Conservation (phyloP, 345 rosid genomes). For the Pseudoturritis turrita region DNA sequence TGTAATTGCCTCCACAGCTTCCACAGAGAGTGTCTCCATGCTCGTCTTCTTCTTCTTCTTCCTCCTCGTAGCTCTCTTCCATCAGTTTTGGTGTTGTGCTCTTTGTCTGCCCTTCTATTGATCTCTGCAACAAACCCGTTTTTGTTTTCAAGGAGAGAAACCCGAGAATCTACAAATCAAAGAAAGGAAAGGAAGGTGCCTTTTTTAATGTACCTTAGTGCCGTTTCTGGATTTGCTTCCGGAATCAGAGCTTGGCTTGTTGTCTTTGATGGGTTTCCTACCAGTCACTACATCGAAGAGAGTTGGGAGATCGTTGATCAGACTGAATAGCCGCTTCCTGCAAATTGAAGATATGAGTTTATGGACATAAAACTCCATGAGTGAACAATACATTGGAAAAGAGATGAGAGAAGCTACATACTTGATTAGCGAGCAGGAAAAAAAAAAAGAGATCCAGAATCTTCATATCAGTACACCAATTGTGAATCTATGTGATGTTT, state of each 20-base stretch:
- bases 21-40: slow-evolving; percentile 73
- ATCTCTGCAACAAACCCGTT: slow-evolving; percentile 39
- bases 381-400: not conserved
- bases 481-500: not conserved
- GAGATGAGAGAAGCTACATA: not conserved
- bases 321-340: slow-evolving; percentile 90
- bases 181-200: not conserved
- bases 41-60: slow-evolving; percentile 71
- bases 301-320: slow-evolving; percentile 90
- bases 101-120: slow-evolving; percentile 62
- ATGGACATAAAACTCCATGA: not conserved
- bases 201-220: slow-evolving; percentile 42
- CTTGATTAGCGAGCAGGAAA: not conserved
- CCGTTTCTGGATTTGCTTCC: slow-evolving; percentile 70
- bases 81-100: slow-evolving; percentile 41
- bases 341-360: not conserved
- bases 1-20: slow-evolving; percentile 71
- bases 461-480: not conserved
- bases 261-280: slow-evolving; percentile 79
- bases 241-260: slow-evolving; percentile 79
- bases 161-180: not conserved
- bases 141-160: not conserved
- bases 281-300: slow-evolving; percentile 94
- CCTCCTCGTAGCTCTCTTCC: slow-evolving; percentile 52
- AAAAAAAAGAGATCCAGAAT: not conserved